Evolutionary conservation across 2,329 filamentous ascomycete species (phyloP), one percentile per base, ranked within the genome.

Genomic region (Stachybotrys chartarum): DNA sequence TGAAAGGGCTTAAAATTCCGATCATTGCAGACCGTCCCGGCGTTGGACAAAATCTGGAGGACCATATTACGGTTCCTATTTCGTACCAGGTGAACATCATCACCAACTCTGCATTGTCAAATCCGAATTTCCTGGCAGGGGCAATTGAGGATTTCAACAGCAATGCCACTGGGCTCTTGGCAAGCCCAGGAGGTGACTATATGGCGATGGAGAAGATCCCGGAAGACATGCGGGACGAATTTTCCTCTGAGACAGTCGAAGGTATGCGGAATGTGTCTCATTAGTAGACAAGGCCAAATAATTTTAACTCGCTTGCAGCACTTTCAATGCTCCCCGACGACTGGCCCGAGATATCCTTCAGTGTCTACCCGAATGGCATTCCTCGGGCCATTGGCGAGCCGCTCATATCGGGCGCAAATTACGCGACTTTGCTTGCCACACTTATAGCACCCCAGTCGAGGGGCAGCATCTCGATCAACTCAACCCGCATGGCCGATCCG

Each of bases 31-130:
- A 17, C 17, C 50, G 11, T 7, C 52, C 52, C 5, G 53, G 54
- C n/a, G 54, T 56, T 49, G 55, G 54, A 17, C 56, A 56, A 17
- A 56, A 58, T 44, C 35, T 56, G 48, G 35, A 47, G 46, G 54
- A 59, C 31, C 56, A 56, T 18, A 52, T 59, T 30, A 50, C 54
- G 32, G 54, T 57, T 42, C 52, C 54, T 14, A 48, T 52, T 3
- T 51, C 57, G 6, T 51, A 55, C 30, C 46, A 32, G 8, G 51
- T 59, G 50, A 58, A 59, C 11, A 12, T 53, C 44, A 42, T 18
- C 17, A 59, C 55, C 18, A 31, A 50, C 46, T 46, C 30, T 14
- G 24, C 48, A 54, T 54, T 45, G 16, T 51, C 39, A 44, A 44
- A 44, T 16, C 39, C 39, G 8, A 44, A 44, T 44, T 8, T 44